phyloP scores from a whole-genome alignment of 1,139 yeast species.

The Blastobotrys aristatus region DNA sequence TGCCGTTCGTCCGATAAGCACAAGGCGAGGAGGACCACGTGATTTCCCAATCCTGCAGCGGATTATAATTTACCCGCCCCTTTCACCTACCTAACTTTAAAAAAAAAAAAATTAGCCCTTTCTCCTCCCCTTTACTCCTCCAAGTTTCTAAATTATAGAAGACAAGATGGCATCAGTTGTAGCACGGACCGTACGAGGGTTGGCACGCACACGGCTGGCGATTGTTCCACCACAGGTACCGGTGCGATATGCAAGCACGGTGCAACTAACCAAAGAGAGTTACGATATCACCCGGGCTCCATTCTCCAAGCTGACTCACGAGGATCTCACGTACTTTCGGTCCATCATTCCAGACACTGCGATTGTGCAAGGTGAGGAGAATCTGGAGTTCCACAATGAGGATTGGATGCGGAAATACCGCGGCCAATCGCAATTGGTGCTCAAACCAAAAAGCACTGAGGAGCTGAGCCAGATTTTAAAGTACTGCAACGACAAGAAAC shows the following conservation, averaged over 20 bases:
- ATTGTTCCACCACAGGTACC: neutral
- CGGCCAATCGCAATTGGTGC: slow-evolving; percentile 76
- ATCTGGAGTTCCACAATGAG: slow-evolving; percentile 69
- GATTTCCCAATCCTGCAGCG: neutral
- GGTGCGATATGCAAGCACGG: slow-evolving; percentile 16
- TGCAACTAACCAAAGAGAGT: slow-evolving; percentile 31
- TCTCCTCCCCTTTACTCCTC: neutral
- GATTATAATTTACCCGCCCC: neutral
- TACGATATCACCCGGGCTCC: slow-evolving; percentile 26
- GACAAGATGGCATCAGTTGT: neutral
- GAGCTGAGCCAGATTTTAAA: slow-evolving; percentile 73
- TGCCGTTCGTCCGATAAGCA: neutral
- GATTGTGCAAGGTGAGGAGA: slow-evolving; percentile 52
- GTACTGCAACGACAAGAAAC: slow-evolving; percentile 70
- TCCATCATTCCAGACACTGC: slow-evolving; percentile 49
- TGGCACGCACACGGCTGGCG: neutral
- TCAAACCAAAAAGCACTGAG: slow-evolving; percentile 78
- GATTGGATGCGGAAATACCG: slow-evolving; percentile 96
- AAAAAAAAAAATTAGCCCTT: neutral
- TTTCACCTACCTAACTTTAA: no score
- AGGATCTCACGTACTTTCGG: slow-evolving; percentile 60
- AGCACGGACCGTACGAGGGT: neutral
- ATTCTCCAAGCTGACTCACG: slow-evolving; percentile 44
- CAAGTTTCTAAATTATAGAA: neutral
- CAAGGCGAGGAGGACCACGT: neutral